Conservation (phyloP, 1,284 basidiomycete species). For the Pyrrhoderma noxium region DNA sequence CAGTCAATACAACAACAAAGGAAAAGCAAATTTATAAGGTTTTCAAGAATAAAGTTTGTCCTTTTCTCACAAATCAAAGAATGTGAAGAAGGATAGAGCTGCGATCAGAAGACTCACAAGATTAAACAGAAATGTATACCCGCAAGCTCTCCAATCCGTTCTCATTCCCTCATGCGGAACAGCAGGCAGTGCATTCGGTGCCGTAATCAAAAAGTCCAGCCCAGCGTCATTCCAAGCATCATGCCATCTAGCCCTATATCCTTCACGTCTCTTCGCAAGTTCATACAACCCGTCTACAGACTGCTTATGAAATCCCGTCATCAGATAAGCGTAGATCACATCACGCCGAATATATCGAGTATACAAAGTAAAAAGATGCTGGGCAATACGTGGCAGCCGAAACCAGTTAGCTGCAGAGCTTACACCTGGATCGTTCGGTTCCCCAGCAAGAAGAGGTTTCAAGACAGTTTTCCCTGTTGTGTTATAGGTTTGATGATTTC, state of each 20-base stretch:
- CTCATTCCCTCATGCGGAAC: conserved; percentile 39
- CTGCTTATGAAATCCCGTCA: conserved; percentile 37
- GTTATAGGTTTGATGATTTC: neutral
- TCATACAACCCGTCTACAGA: conserved; percentile 36
- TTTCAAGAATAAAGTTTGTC: too few species aligned
- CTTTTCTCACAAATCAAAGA: too few species aligned
- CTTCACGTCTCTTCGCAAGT: conserved; percentile 37
- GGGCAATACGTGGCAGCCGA: conserved; percentile 36
- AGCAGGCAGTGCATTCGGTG: conserved; percentile 52
- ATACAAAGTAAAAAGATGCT: conserved; percentile 30
- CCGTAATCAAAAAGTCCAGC: conserved; percentile 55
- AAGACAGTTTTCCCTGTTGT: conserved; percentile 30
- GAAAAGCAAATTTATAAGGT: too few species aligned
- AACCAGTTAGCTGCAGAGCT: conserved; percentile 21
- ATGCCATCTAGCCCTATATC: conserved; percentile 37
- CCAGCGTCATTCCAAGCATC: conserved; percentile 46
- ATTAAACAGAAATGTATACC: conserved; percentile 40
- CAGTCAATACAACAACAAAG: neutral
- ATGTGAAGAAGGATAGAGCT: too few species aligned
- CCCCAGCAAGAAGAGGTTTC: conserved; percentile 29
- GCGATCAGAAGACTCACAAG: too few species aligned
- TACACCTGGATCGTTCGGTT: conserved; percentile 41
- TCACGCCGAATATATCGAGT: conserved; percentile 35
- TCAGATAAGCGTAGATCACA: conserved; percentile 30
- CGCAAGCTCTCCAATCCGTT: conserved; percentile 35